Conservation (phyloP, 2,329 filamentous ascomycete genomes). For the Drechslerella coelobrocha region DNA sequence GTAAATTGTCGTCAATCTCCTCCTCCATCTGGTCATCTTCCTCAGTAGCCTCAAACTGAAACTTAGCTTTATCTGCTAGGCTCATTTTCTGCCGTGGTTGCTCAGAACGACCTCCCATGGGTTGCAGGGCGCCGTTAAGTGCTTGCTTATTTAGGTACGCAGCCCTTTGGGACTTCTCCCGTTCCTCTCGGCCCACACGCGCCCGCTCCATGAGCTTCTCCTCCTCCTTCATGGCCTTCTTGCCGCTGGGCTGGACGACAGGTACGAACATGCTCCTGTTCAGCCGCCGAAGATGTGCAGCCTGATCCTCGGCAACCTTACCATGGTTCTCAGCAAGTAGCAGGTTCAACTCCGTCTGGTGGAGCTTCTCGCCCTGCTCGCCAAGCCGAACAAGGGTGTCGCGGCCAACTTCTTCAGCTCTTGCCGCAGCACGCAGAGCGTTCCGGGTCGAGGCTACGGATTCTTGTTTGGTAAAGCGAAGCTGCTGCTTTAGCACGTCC, state of each 20-base stretch:
- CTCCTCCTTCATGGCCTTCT: constrained; percentile 70
- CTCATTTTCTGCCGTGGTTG: constrained; percentile 57
- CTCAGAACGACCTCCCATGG: constrained; percentile 33
- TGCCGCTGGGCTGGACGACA: constrained; percentile 77
- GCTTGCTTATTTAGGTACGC: constrained; percentile 64
- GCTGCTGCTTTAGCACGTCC: constrained; percentile 74
- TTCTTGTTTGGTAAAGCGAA: constrained; percentile 76
- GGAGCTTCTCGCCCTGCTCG: constrained; percentile 78
- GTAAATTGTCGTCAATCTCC: constrained; percentile 72
- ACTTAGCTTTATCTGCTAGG: constrained; percentile 72
- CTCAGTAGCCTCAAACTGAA: constrained; percentile 78
- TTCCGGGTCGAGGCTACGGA: constrained; percentile 76
- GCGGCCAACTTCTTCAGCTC: constrained; percentile 74
- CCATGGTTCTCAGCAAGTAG: constrained; percentile 80
- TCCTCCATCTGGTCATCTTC: constrained; percentile 73
- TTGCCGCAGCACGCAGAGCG: constrained; percentile 70
- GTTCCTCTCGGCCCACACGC: constrained; percentile 69
- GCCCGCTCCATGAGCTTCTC: constrained; percentile 73
- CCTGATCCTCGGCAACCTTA: constrained; percentile 77
- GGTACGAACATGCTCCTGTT: constrained; percentile 92
- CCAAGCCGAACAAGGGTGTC: constrained; percentile 76
- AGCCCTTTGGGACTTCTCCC: constrained; percentile 67
- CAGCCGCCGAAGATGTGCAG: constrained; percentile 80
- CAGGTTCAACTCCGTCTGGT: constrained; percentile 82
- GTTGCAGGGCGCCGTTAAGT: constrained; percentile 63